These are phyloP conservation scores for Hirsutella rhossiliensis DNA, from an alignment of 2,329 filamentous ascomycete genomes.

Conservation along the genomic window DNA sequence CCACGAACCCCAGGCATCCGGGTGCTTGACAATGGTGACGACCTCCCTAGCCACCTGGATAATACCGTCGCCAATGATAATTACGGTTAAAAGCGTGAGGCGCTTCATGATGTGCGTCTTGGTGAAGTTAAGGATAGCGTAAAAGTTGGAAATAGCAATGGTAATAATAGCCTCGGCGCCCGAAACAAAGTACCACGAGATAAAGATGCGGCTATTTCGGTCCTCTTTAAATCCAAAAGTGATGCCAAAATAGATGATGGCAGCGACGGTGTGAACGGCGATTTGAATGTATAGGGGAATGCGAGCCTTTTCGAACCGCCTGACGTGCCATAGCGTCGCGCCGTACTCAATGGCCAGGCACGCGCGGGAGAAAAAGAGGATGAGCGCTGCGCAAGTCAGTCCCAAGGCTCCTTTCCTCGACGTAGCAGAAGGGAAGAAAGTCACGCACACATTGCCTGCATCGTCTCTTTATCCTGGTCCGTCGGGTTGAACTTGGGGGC, in stretches of 20 bases:
- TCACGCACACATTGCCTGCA: not conserved
- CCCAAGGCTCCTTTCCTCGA: no score
- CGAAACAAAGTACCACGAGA: conserved; percentile 41
- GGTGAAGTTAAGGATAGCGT: conserved; percentile 46
- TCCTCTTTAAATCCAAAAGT: conserved; percentile 23
- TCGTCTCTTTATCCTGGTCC: not conserved
- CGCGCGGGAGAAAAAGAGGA: conserved; percentile 39
- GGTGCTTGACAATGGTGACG: conserved; percentile 32
- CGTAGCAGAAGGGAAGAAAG: not conserved
- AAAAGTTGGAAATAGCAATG: conserved; percentile 40
- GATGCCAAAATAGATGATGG: conserved; percentile 27
- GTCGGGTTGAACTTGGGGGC: not conserved
- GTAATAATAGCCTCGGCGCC: conserved; percentile 38
- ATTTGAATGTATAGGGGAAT: conserved; percentile 23
- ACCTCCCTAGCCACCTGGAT: conserved; percentile 43
- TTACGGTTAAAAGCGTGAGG: conserved; percentile 50
- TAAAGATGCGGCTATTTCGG: conserved; percentile 20
- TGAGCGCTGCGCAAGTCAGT: conserved; percentile 19
- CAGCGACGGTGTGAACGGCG: conserved; percentile 19
- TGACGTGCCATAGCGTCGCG: conserved; percentile 29
- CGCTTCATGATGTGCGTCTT: conserved; percentile 51
- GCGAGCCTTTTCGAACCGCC: conserved; percentile 23
- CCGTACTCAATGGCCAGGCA: conserved; percentile 41
- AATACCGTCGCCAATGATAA: conserved; percentile 55
- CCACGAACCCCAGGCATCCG: conserved; percentile 25